Base-by-base conservation (phyloP, 805 yeast genomes). In the Pichia pseudocactophila region DNA sequence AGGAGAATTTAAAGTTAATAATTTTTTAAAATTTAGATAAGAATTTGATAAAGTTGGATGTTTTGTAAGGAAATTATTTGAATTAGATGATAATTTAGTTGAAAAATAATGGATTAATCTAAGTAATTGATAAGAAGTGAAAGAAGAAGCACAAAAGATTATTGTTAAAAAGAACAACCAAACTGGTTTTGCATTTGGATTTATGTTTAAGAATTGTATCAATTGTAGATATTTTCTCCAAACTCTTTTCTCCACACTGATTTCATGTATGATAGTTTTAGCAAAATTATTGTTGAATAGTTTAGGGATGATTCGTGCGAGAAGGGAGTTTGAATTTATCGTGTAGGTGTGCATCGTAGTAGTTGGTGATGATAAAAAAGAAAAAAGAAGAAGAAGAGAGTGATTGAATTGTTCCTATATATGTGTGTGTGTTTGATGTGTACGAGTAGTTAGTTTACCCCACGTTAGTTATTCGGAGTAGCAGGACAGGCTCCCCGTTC, bases 131-230 rank as follows among this genome's bases (percentile, higher is more conserved):
- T 54, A 58, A 5, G 57, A 43, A 3, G 54, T 26, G 3, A 54
- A 34, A 1, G 60, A 45, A 1, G 51, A 35, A 2, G 59, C 45
- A 17, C 62, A 46, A 1, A 62, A 51, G 1, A 50, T 42, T 2
- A 62, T 36, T 2, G 68, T 55, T 7, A 55, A 19, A 30, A 61
- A 39, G 44, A 63, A 63, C 4, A 63, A 42, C 37, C 62, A 38
- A 7, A 62, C 64, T 2, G 64, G 65, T 41, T 59, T 61, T 17
- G 66, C 61, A 30, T 47, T 45, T 28, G 53, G 36, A n/a, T 52
- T 54, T 17, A 59, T 55, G 30, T 58, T 56, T 12, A 59, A 42
- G 17, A 49, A 47, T 18, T 42, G 35, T 12, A 58, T 32, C 4
- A 55, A 37, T 3, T 41, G 32, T 6, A 42, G 41, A 30, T 50